These are phyloP conservation scores for Colletotrichum scovillei DNA, from an alignment of 2,329 filamentous ascomycete genomes.

Conservation along the genomic window DNA sequence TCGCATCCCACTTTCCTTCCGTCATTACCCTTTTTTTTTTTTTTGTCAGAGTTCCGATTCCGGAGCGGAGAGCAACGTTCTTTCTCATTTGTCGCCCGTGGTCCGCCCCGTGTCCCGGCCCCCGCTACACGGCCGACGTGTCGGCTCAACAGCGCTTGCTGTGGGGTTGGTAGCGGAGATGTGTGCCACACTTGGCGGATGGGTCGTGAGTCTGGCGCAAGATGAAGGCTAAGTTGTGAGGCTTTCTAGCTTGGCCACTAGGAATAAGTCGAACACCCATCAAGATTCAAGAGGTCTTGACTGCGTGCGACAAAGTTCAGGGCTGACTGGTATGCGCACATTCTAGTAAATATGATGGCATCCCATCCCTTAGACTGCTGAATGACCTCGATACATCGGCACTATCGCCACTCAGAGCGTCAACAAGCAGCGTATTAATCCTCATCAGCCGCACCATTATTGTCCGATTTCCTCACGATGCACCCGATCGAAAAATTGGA, in stretches of 20 bases:
- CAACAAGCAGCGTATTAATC: too few species aligned
- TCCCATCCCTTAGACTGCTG: too few species aligned
- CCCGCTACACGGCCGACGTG: background rate
- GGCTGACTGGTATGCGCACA: too few species aligned
- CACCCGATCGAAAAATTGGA: too few species aligned
- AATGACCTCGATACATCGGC: too few species aligned
- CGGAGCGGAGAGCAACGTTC: background rate
- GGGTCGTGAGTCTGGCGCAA: background rate
- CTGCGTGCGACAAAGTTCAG: too few species aligned
- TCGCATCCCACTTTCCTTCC: background rate
- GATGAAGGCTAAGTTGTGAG: background rate
- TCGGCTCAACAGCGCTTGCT: background rate
- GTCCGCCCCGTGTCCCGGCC: background rate
- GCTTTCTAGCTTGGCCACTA: background rate
- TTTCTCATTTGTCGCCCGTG: background rate
- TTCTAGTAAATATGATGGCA: too few species aligned
- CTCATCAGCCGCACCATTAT: too few species aligned
- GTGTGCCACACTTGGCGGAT: background rate
- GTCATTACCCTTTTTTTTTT: background rate
- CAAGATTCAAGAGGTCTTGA: background rate
- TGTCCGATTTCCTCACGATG: too few species aligned
- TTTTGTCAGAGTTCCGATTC: background rate
- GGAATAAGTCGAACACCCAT: background rate
- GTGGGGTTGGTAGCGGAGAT: background rate
- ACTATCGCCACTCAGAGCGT: too few species aligned